phyloP scores from a whole-genome alignment of 1,284 basidiomycete species.

The Singerocomus inundabilis region DNA sequence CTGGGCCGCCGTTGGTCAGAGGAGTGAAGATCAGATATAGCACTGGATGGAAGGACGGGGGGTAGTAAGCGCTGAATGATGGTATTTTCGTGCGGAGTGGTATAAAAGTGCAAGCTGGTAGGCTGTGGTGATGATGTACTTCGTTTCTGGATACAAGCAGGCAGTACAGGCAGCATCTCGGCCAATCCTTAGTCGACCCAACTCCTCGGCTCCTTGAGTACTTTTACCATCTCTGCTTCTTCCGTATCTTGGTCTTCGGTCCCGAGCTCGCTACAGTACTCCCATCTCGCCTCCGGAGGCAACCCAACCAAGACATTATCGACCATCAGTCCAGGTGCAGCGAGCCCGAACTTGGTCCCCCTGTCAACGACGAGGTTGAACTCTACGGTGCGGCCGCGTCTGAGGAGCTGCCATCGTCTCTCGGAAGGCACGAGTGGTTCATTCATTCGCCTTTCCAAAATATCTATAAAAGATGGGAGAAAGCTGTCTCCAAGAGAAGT shows the following conservation, averaged over 20 bases:
- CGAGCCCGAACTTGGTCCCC: conserved; percentile 84
- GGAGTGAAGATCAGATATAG: conserved; percentile 1
- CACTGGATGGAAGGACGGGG: neutral
- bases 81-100: too few relatives aligned
- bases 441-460: conserved; percentile 63
- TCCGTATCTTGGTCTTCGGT: conserved; percentile 55
- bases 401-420: conserved; percentile 84
- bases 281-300: conserved; percentile 88
- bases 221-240: conserved; percentile 66
- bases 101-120: neutral
- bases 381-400: conserved; percentile 87
- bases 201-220: conserved; percentile 65
- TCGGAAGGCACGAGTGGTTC: conserved; percentile 40
- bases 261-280: conserved; percentile 83
- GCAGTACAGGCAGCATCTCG: neutral
- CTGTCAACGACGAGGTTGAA: conserved; percentile 89
- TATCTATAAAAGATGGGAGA: conserved; percentile 79
- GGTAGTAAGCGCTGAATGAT: neutral
- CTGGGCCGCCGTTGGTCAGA: conserved; percentile 42
- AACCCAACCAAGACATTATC: conserved; percentile 90
- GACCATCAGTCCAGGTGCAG: conserved; percentile 81
- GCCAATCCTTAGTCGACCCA: conserved; percentile 48
- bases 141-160: too few relatives aligned
- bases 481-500: conserved; percentile 71
- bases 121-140: neutral